Percentiles rank a stretch among this genome's conserved stretches.
Conservation (phyloP, 2,329 filamentous ascomycete species). For the Ramularia collo-cygni region DNA sequence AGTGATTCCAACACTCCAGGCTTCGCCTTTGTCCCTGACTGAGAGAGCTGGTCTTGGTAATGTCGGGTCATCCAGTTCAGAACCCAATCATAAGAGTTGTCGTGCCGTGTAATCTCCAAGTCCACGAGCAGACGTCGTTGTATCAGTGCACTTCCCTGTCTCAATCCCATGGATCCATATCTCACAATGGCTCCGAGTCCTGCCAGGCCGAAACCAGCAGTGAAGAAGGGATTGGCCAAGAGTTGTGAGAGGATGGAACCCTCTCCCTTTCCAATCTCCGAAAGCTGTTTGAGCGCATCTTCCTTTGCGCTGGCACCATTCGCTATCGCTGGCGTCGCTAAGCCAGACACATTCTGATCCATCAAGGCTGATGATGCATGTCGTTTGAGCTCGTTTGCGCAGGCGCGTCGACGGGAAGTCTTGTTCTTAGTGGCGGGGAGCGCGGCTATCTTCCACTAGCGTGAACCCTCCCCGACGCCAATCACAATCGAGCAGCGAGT, state of each 20-base stretch:
- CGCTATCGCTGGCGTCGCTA: slow-evolving; percentile 17
- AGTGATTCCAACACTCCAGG: slow-evolving; percentile 45
- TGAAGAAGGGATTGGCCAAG: slow-evolving; percentile 48
- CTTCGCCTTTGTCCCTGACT: slow-evolving; percentile 21
- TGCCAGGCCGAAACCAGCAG: slow-evolving; percentile 74
- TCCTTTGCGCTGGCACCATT: slow-evolving; percentile 12
- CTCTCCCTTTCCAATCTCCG: slow-evolving; percentile 28
- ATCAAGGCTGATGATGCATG: slow-evolving; percentile 16
- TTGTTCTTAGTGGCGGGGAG: too few relatives aligned
- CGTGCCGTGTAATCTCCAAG: slow-evolving; percentile 89
- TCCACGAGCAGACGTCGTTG: slow-evolving; percentile 85
- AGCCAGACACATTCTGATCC: slow-evolving; percentile 28
- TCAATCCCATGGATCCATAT: slow-evolving; percentile 69
- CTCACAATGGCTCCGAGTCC: slow-evolving; percentile 76
- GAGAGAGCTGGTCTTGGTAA: slow-evolving; percentile 36
- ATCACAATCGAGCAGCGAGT: too few relatives aligned
- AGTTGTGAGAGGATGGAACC: slow-evolving; percentile 40
- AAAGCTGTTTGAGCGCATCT: slow-evolving; percentile 34
- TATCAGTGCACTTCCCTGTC: slow-evolving; percentile 65
- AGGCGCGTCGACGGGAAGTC: too few relatives aligned
- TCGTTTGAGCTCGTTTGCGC: not conserved
- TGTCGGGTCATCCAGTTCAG: slow-evolving; percentile 82
- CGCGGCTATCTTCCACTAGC: too few relatives aligned
- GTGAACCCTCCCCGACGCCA: too few relatives aligned
- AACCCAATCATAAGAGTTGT: slow-evolving; percentile 90